Conservation (phyloP, 345 rosid species). For the Populus deltoides region DNA sequence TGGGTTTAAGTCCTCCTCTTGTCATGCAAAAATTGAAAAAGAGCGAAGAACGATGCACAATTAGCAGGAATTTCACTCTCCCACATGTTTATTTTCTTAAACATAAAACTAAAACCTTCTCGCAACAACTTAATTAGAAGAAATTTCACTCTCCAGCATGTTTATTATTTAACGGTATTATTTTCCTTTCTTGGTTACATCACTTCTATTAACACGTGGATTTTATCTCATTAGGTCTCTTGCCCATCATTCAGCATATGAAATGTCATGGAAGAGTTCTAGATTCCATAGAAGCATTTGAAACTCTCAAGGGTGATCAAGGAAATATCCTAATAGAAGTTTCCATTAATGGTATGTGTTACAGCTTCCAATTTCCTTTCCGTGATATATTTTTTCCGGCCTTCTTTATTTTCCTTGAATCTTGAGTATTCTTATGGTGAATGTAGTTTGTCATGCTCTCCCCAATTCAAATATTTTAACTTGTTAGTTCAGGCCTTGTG, state of each 20-base stretch:
- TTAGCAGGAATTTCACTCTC: too few relatives aligned
- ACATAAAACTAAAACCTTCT: too few relatives aligned
- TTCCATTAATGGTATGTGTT: conserved; percentile 43
- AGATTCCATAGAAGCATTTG: conserved; percentile 44
- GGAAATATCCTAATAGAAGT: conserved; percentile 59
- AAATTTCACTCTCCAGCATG: not conserved
- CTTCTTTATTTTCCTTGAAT: not conserved
- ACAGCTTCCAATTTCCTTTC: not conserved
- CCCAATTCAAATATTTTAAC: not conserved
- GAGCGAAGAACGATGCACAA: too few relatives aligned
- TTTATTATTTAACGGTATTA: not conserved
- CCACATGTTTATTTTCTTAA: too few relatives aligned
- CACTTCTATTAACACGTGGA: not conserved
- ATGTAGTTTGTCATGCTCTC: not conserved
- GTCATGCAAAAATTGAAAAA: too few relatives aligned
- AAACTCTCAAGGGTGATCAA: conserved; percentile 34
- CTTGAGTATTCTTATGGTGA: not conserved
- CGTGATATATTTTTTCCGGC: not conserved
- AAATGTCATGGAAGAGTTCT: conserved; percentile 52
- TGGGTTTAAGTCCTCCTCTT: too few relatives aligned
- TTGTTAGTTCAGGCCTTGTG: not conserved
- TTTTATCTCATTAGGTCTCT: conserved; percentile 54
- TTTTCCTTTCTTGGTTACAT: not conserved
- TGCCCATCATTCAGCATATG: conserved; percentile 79
- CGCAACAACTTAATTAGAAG: not conserved